Conservation (phyloP, 2,329 filamentous ascomycete genomes). For the Aspergillus caelatus region DNA sequence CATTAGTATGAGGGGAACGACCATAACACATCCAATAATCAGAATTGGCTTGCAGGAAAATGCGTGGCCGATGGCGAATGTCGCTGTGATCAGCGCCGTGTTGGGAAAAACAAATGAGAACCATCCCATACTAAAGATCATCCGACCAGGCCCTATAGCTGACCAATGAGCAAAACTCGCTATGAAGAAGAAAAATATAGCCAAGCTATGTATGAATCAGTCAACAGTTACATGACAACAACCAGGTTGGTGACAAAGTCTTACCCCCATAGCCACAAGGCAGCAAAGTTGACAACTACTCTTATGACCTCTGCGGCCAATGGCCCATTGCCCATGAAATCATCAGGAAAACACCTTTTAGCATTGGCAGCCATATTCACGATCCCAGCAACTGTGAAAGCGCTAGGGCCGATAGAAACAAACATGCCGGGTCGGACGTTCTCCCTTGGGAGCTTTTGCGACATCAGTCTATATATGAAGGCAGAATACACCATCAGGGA, state of each 20-base stretch:
- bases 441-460: conserved; percentile 78
- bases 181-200: conserved; percentile 82
- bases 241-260: conserved; percentile 11
- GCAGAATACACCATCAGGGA: conserved; percentile 80
- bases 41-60: conserved; percentile 63
- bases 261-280: conserved; percentile 76
- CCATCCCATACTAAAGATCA: conserved; percentile 84
- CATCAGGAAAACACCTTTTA: conserved; percentile 49
- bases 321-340: conserved; percentile 61
- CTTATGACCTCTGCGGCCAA: conserved; percentile 59
- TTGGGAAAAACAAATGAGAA: conserved; percentile 83
- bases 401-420: conserved; percentile 77
- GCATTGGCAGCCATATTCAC: conserved; percentile 60
- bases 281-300: conserved; percentile 64
- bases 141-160: conserved; percentile 60
- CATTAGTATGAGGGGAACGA: conserved; percentile 64
- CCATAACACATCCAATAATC: conserved; percentile 69
- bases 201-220: conserved; percentile 52
- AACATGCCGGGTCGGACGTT: conserved; percentile 81
- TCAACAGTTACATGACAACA: not conserved
- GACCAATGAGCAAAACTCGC: conserved; percentile 75
- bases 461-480: conserved; percentile 86
- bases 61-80: conserved; percentile 68
- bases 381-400: conserved; percentile 66
- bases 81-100: conserved; percentile 73